Percentiles rank a stretch among this genome's conserved stretches.
Evolutionary conservation across 2,329 filamentous ascomycete species (phyloP).

Genomic region (Rugonectria rugulosa): DNA sequence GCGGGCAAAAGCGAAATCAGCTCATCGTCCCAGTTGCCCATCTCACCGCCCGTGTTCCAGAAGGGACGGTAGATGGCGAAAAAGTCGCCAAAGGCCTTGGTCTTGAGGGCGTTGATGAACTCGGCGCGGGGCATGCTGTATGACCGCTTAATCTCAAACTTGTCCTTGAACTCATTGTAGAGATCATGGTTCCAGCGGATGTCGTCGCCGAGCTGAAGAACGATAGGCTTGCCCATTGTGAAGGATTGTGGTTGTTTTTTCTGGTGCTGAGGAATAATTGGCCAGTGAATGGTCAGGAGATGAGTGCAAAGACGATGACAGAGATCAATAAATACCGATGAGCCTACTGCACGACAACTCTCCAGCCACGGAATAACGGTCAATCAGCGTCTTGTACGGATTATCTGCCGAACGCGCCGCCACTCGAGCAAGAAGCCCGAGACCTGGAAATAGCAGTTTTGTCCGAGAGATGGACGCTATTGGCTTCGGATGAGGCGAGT

Average conservation of each 20-base stretch:
- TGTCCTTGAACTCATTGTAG: conserved; percentile 30
- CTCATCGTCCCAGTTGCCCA: conserved; percentile 41
- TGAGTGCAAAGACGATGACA: neutral
- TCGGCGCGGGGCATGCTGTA: conserved; percentile 37
- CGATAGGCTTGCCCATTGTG: conserved; percentile 37
- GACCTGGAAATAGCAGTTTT: conserved; percentile 19
- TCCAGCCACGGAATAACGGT: conserved; percentile 13
- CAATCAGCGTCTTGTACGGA: conserved; percentile 22
- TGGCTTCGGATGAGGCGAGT: neutral
- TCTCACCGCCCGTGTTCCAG: conserved; percentile 39
- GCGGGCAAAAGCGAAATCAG: conserved; percentile 30
- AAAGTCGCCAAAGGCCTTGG: conserved; percentile 35
- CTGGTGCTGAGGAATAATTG: neutral
- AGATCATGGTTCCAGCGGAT: conserved; percentile 40
- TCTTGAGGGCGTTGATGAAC: conserved; percentile 35
- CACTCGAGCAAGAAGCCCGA: conserved; percentile 25
- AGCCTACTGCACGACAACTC: neutral
- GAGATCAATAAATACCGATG: conserved; percentile 1
- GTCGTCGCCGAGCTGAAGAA: conserved; percentile 39
- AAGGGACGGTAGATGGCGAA: conserved; percentile 38
- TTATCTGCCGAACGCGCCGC: conserved; percentile 28
- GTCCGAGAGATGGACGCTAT: neutral
- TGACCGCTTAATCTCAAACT: conserved; percentile 37
- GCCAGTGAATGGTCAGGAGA: neutral
- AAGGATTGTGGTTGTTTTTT: neutral